A percentile compares a stretch with the other conserved stretches of the same genome.
phyloP scores from a whole-genome alignment of 2,329 filamentous ascomycete genomes.

The Hypoxylon sp. region DNA sequence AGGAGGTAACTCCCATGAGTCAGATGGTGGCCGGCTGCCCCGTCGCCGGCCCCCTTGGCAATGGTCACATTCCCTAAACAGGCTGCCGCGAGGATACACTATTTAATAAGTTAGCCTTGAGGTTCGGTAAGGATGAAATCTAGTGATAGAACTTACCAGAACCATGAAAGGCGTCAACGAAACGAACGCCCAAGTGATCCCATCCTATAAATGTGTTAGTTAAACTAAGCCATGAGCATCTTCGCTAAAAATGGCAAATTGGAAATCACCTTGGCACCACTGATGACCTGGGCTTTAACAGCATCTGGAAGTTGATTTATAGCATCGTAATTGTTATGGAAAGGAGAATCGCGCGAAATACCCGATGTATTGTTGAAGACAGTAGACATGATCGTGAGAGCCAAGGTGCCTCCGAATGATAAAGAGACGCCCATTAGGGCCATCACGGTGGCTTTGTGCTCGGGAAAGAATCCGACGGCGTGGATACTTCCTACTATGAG shows the following conservation, averaged over 20 bases:
- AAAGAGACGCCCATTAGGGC: conserved; percentile 72
- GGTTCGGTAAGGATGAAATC: neutral
- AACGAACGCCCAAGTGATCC: conserved; percentile 77
- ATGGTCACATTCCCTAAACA: conserved; percentile 46
- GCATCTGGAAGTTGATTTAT: conserved; percentile 53
- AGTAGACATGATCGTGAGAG: conserved; percentile 76
- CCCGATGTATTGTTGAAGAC: conserved; percentile 74
- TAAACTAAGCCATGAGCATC: conserved; percentile 5
- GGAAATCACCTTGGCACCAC: conserved; percentile 58
- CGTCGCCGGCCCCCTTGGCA: conserved; percentile 20
- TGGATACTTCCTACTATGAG: conserved; percentile 66
- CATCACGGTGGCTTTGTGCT: conserved; percentile 70
- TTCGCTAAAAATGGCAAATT: neutral
- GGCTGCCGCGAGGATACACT: conserved; percentile 42
- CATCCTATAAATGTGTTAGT: conserved; percentile 57
- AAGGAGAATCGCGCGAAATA: conserved; percentile 45
- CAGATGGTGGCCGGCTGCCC: conserved; percentile 17
- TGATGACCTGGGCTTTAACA: conserved; percentile 53
- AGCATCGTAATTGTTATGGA: conserved; percentile 54
- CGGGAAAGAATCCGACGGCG: conserved; percentile 73
- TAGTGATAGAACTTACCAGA: conserved; percentile 52
- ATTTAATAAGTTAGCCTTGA: conserved; percentile 11
- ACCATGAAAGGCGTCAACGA: conserved; percentile 72
- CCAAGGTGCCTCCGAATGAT: conserved; percentile 75
- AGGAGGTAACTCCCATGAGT: conserved; percentile 40